Evolutionary conservation across 2,329 filamentous ascomycete species (phyloP).

Genomic region (Diaporthe batatas): DNA sequence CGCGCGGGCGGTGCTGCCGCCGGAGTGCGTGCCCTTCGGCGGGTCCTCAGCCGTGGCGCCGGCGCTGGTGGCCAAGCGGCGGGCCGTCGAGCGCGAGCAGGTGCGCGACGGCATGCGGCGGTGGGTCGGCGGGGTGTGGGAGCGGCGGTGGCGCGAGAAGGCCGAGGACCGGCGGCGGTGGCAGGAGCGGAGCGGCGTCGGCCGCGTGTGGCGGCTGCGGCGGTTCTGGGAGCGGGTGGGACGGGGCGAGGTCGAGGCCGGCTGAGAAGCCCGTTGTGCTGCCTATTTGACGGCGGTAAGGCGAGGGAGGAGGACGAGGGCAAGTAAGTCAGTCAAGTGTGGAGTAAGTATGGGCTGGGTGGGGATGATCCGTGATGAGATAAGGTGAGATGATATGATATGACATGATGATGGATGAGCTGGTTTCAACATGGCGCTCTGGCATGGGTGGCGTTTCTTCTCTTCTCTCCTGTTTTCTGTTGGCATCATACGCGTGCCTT

Average conservation of each 20-base stretch:
- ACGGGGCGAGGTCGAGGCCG: slow-evolving; percentile 52
- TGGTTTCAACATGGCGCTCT: background rate
- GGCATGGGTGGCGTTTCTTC: background rate
- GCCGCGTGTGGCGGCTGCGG: slow-evolving; percentile 71
- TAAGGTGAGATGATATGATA: background rate
- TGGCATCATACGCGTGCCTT: too few species aligned
- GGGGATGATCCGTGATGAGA: background rate
- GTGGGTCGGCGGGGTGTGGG: slow-evolving; percentile 74
- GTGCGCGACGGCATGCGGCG: slow-evolving; percentile 75
- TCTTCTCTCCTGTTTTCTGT: too few species aligned
- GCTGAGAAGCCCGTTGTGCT: background rate
- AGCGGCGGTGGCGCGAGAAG: slow-evolving; percentile 63
- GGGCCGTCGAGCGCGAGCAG: slow-evolving; percentile 74
- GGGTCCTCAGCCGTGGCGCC: slow-evolving; percentile 63
- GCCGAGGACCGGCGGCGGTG: slow-evolving; percentile 61
- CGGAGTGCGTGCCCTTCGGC: slow-evolving; percentile 68
- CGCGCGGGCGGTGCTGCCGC: slow-evolving; percentile 73
- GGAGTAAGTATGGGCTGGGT: too few species aligned
- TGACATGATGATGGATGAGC: slow-evolving; percentile 19
- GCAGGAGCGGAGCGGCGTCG: slow-evolving; percentile 66
- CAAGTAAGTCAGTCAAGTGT: background rate
- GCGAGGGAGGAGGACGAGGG: too few species aligned
- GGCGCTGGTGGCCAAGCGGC: slow-evolving; percentile 71
- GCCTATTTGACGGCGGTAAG: too few species aligned
- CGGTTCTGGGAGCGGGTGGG: slow-evolving; percentile 76